These are phyloP conservation scores for Lophium mytilinum DNA, from an alignment of 495 filamentous ascomycete species.

Conservation along the genomic window DNA sequence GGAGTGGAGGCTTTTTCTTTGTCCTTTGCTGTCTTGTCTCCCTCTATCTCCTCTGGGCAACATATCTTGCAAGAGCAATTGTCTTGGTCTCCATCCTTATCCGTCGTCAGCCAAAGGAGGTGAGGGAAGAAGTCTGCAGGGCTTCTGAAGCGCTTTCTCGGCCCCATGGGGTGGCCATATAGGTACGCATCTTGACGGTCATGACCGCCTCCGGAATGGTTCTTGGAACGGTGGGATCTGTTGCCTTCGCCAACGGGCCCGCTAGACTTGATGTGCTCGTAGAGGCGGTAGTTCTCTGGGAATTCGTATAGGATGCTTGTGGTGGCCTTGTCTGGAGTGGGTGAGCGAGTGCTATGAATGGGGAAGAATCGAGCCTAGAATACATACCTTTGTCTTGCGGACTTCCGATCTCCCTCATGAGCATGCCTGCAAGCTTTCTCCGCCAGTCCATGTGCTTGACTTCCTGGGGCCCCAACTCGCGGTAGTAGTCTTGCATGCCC, in stretches of 20 bases:
- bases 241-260: constrained; percentile 28
- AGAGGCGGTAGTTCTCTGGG: constrained; percentile 51
- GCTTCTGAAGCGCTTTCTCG: constrained; percentile 51
- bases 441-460: constrained; percentile 46
- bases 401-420: constrained; percentile 37
- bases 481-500: constrained; percentile 44
- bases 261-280: constrained; percentile 46
- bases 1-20: constrained; percentile 17
- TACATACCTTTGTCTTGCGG: constrained; percentile 31
- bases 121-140: constrained; percentile 55
- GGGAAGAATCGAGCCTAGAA: neutral
- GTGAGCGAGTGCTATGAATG: constrained; percentile 15
- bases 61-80: constrained; percentile 53
- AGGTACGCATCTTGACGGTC: constrained; percentile 51
- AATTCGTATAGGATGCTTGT: constrained; percentile 45
- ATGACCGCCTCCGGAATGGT: constrained; percentile 35
- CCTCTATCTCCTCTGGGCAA: constrained; percentile 37
- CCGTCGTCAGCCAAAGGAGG: constrained; percentile 50
- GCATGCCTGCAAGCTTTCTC: constrained; percentile 46
- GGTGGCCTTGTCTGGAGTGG: constrained; percentile 28
- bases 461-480: constrained; percentile 33
- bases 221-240: constrained; percentile 19
- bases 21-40: constrained; percentile 21
- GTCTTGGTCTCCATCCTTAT: constrained; percentile 43
- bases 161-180: constrained; percentile 52